These are phyloP conservation scores for Alternaria conjuncta DNA, from an alignment of 2,329 filamentous ascomycete species.

Conservation along the genomic window DNA sequence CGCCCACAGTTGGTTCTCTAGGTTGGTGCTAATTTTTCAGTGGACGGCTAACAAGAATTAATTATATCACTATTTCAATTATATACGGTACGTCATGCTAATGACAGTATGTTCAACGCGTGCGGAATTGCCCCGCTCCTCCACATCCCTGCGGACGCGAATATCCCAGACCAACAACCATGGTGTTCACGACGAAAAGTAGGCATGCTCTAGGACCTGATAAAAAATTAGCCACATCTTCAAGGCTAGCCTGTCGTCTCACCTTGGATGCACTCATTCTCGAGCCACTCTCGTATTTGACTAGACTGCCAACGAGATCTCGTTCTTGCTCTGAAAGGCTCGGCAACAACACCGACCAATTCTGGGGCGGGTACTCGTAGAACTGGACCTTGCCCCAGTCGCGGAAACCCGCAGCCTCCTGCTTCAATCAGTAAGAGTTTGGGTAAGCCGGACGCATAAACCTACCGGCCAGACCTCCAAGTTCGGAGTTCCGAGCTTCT, in stretches of 20 bases:
- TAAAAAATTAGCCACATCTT: slow-evolving; percentile 1
- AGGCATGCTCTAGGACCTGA: slow-evolving; percentile 40
- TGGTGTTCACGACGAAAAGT: slow-evolving; percentile 22
- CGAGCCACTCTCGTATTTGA: slow-evolving; percentile 73
- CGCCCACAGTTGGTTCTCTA: slow-evolving; percentile 1
- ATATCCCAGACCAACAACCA: neutral
- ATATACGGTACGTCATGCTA: neutral
- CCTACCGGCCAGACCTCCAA: slow-evolving; percentile 79
- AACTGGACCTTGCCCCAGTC: slow-evolving; percentile 91
- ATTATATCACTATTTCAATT: neutral
- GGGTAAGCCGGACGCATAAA: slow-evolving; percentile 1
- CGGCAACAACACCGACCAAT: slow-evolving; percentile 75
- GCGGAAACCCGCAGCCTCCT: slow-evolving; percentile 71
- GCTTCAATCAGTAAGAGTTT: slow-evolving; percentile 13
- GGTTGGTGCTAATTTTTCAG: neutral
- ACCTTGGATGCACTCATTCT: slow-evolving; percentile 73
- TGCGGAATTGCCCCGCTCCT: slow-evolving; percentile 6
- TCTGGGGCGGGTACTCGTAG: slow-evolving; percentile 69
- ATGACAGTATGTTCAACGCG: neutral
- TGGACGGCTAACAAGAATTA: neutral
- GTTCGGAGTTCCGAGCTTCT: slow-evolving; percentile 86
- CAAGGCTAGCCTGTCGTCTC: neutral
- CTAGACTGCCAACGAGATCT: slow-evolving; percentile 70
- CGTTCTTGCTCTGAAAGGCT: slow-evolving; percentile 64
- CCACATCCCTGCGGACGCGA: neutral